Conservation (phyloP, 805 yeast species). For the Saturnispora hagleri region DNA sequence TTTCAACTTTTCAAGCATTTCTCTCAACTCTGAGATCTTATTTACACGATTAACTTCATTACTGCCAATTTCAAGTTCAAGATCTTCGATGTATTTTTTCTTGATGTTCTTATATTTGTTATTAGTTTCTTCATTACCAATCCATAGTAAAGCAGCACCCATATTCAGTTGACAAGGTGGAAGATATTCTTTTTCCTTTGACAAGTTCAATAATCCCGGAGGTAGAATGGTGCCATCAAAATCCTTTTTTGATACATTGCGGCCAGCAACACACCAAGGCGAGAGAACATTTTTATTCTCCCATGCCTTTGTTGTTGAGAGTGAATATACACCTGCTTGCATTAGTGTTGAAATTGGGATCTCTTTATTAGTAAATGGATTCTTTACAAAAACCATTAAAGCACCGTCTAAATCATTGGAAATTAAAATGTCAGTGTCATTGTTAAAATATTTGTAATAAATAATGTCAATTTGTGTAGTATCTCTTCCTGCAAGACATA, state of each 20-base stretch:
- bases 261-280: conserved; percentile 76
- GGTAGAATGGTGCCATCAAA: conserved; percentile 46
- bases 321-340: conserved; percentile 85
- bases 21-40: conserved; percentile 24
- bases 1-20: conserved; percentile 24
- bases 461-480: conserved; percentile 70
- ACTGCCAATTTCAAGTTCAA: conserved; percentile 23
- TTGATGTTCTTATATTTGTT: conserved; percentile 25
- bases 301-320: conserved; percentile 84
- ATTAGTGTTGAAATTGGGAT: conserved; percentile 79
- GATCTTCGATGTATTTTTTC: conserved; percentile 21
- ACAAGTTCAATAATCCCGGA: conserved; percentile 50
- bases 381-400: conserved; percentile 69
- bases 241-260: conserved; percentile 62
- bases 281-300: conserved; percentile 71
- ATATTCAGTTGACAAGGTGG: conserved; percentile 78
- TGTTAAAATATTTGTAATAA: conserved; percentile 64
- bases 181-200: conserved; percentile 46
- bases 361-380: conserved; percentile 59
- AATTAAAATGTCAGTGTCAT: conserved; percentile 61
- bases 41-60: conserved; percentile 18
- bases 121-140: conserved; percentile 47
- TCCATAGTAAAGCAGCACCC: conserved; percentile 83
- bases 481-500: conserved; percentile 84
- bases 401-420: conserved; percentile 68